Evolutionary conservation across 768 basidiomycete species (phyloP).

Genomic region (Hemileccinum rubropunctum): DNA sequence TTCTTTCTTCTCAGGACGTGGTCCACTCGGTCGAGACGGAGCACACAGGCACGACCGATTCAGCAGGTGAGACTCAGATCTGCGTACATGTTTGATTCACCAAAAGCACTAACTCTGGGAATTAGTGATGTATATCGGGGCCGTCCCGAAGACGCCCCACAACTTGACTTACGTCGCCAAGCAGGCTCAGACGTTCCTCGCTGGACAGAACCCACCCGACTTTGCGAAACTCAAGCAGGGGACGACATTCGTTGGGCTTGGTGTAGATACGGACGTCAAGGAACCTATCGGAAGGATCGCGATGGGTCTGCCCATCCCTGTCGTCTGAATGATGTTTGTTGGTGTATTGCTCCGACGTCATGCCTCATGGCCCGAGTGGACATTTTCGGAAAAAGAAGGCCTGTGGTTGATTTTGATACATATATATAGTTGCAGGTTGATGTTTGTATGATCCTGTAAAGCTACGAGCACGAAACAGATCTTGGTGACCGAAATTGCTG

Average conservation of each 20-base stretch:
- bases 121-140: constrained; percentile 76
- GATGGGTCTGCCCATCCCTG: constrained; percentile 40
- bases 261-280: constrained; percentile 38
- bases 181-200: constrained; percentile 62
- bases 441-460: no score
- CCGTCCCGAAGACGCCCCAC: constrained; percentile 61
- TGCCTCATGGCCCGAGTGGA: no score
- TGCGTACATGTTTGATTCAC: not conserved
- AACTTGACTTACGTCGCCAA: constrained; percentile 59
- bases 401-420: no score
- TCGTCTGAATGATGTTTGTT: constrained; percentile 1
- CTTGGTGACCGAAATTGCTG: no score
- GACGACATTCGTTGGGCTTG: constrained; percentile 38
- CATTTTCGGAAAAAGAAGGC: no score
- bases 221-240: constrained; percentile 53
- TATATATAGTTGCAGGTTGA: no score
- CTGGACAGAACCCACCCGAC: constrained; percentile 66
- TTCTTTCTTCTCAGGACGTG: constrained; percentile 42
- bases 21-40: constrained; percentile 47
- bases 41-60: constrained; percentile 54
- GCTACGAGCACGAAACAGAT: no score
- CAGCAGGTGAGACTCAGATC: constrained; percentile 41
- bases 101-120: not conserved
- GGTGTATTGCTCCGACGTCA: no score
- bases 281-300: constrained; percentile 35